Percentiles rank a stretch among this genome's conserved stretches.
Conservation (phyloP, 1,284 basidiomycete genomes). For the Ustilago bromivora region DNA sequence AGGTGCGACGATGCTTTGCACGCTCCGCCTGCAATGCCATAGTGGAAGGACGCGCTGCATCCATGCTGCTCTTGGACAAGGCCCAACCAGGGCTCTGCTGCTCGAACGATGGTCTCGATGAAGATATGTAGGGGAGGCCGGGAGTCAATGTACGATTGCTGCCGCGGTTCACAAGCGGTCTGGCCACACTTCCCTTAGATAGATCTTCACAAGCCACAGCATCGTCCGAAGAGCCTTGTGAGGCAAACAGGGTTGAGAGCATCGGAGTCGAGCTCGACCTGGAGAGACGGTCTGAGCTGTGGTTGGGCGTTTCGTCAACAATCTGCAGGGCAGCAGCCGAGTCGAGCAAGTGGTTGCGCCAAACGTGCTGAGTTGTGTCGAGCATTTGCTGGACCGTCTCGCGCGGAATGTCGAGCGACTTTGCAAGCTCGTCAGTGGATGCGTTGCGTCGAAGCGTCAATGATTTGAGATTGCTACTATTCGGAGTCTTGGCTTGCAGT, state of each 20-base stretch:
- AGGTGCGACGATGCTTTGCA: slow-evolving; percentile 30
- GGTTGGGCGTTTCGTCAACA: background rate
- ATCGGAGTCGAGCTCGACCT: slow-evolving; percentile 30
- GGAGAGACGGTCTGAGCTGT: slow-evolving; percentile 6
- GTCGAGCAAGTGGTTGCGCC: slow-evolving; percentile 38
- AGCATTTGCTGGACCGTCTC: slow-evolving; percentile 49
- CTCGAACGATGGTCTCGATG: slow-evolving; percentile 24
- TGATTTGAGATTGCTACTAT: slow-evolving; percentile 8
- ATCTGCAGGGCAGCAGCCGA: slow-evolving; percentile 3
- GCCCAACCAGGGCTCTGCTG: slow-evolving; percentile 35
- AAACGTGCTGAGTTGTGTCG: slow-evolving; percentile 45
- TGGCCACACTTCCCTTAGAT: slow-evolving; percentile 22
- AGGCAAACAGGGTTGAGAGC: slow-evolving; percentile 32
- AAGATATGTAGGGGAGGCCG: slow-evolving; percentile 40
- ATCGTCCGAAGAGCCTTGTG: slow-evolving; percentile 8
- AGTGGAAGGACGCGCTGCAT: slow-evolving; percentile 7
- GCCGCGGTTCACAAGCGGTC: slow-evolving; percentile 1
- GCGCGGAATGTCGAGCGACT: slow-evolving; percentile 45
- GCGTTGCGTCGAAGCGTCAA: slow-evolving; percentile 24
- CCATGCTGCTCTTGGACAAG: slow-evolving; percentile 15
- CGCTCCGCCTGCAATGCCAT: slow-evolving; percentile 19
- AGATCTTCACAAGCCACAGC: slow-evolving; percentile 7
- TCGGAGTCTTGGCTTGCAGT: background rate
- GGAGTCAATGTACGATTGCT: slow-evolving; percentile 20
- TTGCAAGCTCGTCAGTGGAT: slow-evolving; percentile 35